A percentile compares a stretch with the other conserved stretches of the same genome.
Evolutionary conservation across 2,329 filamentous ascomycete species (phyloP).

Genomic region (Diaporthe caulivora): DNA sequence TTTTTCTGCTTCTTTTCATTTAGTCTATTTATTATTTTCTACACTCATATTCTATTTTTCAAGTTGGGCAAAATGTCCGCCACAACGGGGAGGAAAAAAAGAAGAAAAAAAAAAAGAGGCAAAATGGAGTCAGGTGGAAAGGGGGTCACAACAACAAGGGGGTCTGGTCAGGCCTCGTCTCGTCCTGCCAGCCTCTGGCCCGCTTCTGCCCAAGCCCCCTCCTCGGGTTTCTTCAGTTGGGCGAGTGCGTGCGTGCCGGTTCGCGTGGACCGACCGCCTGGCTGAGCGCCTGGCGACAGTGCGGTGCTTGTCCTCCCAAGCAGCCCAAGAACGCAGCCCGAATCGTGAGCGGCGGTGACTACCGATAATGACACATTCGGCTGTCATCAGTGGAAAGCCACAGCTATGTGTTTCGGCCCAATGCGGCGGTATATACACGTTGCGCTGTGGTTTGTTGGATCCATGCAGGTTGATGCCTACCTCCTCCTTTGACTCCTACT

Average conservation of each 20-base stretch:
- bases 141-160: neutral
- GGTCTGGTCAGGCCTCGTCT: neutral
- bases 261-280: neutral
- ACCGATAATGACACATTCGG: neutral
- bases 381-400: neutral
- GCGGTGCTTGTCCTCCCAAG: neutral
- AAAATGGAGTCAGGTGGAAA: neutral
- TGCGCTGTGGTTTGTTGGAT: neutral
- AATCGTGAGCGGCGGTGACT: constrained; percentile 1
- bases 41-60: too few species aligned
- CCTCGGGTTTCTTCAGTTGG: too few species aligned
- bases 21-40: too few species aligned
- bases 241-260: neutral
- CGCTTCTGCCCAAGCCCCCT: neutral
- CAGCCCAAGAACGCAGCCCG: neutral
- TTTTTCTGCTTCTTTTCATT: neutral
- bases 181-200: constrained; percentile 9
- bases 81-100: neutral
- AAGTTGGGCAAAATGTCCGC: neutral
- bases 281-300: neutral
- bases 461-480: too few species aligned
- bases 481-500: neutral
- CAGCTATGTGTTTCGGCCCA: neutral
- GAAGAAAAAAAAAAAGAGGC: neutral
- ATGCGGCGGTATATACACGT: neutral